Percentiles rank a stretch among this genome's conserved stretches.
Evolutionary conservation across 352 stramenopile species (phyloP).

Genomic region (Phytophthora hibernalis): DNA sequence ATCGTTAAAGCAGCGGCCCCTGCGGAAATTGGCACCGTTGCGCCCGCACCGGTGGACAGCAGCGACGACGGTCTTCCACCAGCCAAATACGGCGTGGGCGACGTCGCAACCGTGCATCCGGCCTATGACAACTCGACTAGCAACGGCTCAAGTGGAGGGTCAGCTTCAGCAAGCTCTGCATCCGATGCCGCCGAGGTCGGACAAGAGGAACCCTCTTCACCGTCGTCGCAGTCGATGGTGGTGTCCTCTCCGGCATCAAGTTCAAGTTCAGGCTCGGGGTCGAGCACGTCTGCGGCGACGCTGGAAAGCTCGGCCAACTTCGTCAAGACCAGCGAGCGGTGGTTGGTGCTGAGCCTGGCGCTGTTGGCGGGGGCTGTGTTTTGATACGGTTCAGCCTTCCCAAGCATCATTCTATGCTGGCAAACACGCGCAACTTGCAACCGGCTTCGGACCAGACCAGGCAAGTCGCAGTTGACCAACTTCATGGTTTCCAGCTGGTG

Average conservation of each 20-base stretch:
- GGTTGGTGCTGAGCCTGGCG: conserved; percentile 20
- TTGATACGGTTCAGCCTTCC: conserved; percentile 12
- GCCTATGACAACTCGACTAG: conserved; percentile 10
- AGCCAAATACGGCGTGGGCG: conserved; percentile 13
- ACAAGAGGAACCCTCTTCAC: conserved; percentile 22
- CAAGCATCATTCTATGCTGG: conserved; percentile 14
- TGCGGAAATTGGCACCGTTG: conserved; percentile 10
- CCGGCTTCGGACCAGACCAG: conserved; percentile 5
- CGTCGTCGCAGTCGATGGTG: conserved; percentile 9
- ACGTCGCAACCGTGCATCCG: conserved; percentile 17
- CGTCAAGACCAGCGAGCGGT: conserved; percentile 14
- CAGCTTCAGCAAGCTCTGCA: conserved; percentile 3
- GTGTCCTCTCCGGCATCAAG: conserved; percentile 9
- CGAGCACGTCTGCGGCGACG: conserved; percentile 16
- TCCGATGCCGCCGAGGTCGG: conserved; percentile 16
- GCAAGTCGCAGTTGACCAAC: conserved; percentile 17
- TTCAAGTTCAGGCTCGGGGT: conserved; percentile 21
- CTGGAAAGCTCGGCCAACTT: conserved; percentile 24
- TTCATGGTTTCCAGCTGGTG: conserved; percentile 23
- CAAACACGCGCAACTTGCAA: background rate
- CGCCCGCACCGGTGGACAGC: conserved; percentile 8
- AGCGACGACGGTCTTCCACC: conserved; percentile 10
- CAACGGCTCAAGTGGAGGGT: conserved; percentile 13
- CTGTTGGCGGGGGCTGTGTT: conserved; percentile 30
- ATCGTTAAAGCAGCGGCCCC: conserved; percentile 14